Evolutionary conservation across 495 filamentous ascomycete species (phyloP), one percentile per base, ranked within the genome.

Genomic region (Opeltia flavorubescens): DNA sequence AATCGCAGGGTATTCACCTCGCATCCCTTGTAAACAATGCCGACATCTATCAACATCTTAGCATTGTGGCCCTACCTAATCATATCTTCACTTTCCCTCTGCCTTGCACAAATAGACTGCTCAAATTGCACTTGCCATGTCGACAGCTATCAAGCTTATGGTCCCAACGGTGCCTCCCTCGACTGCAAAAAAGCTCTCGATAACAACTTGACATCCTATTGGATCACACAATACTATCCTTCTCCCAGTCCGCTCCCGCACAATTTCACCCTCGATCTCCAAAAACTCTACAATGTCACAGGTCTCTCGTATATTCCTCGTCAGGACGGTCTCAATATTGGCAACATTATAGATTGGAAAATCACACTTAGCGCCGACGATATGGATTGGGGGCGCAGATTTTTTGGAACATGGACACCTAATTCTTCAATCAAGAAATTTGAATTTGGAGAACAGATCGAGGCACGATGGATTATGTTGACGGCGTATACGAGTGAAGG

Each of bases 61-160:
- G n/a, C n/a, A n/a, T n/a, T n/a, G n/a, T n/a, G n/a, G n/a, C n/a
- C n/a, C n/a, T n/a, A n/a, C n/a, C n/a, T n/a, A n/a, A n/a, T n/a
- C n/a, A n/a, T n/a, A n/a, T n/a, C n/a, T n/a, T n/a, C n/a, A n/a
- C n/a, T n/a, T n/a, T n/a, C n/a, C n/a, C n/a, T n/a, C n/a, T n/a
- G n/a, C n/a, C n/a, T n/a, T n/a, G n/a, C n/a, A n/a, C n/a, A n/a
- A n/a, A n/a, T n/a, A n/a, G n/a, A n/a, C n/a, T n/a, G n/a, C n/a
- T n/a, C n/a, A n/a, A n/a, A n/a, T n/a, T n/a, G n/a, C n/a, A n/a
- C n/a, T n/a, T 36, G 55, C 62, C 13, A 56, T 38, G 43, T 65
- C 54, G 21, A 65, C 30, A 5, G 50, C 60, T 26, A 55, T 46
- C 11, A 65, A 27, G 17, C 53, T 55, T n/a, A n/a, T n/a, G n/a